Evolutionary conservation across 257 asterid species (phyloP).

Genomic region (Gentiana macrophylla): DNA sequence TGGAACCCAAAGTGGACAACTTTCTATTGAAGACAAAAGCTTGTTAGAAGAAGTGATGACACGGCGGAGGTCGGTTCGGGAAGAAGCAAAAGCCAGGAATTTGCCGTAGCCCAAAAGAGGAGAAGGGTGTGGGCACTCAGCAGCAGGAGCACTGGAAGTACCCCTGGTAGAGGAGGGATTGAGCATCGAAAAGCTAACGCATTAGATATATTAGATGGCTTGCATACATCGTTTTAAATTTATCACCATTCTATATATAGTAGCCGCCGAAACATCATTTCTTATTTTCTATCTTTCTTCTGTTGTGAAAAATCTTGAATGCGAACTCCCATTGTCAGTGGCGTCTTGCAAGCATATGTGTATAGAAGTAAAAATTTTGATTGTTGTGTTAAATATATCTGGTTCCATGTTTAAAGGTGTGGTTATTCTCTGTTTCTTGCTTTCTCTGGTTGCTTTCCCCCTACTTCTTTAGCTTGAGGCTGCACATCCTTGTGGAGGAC

Average conservation of each 20-base stretch:
- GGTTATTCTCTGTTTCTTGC: too few species aligned
- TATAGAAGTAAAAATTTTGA: background rate
- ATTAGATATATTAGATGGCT: constrained; percentile 74
- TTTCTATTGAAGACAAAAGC: constrained; percentile 60
- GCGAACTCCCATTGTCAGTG: constrained; percentile 1
- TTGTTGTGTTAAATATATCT: background rate
- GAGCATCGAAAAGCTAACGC: constrained; percentile 36
- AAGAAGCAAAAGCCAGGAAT: constrained; percentile 87
- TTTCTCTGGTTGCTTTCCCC: too few species aligned
- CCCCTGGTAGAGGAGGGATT: constrained; percentile 42
- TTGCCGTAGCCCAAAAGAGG: constrained; percentile 25
- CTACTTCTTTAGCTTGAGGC: too few species aligned
- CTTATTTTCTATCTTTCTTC: constrained; percentile 15
- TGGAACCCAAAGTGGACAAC: constrained; percentile 16
- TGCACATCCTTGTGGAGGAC: too few species aligned
- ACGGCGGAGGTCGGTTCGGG: constrained; percentile 49
- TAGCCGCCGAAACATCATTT: constrained; percentile 7
- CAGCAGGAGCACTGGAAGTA: constrained; percentile 69
- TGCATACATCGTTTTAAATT: constrained; percentile 45
- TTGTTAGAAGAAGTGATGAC: constrained; percentile 69
- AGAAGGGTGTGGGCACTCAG: constrained; percentile 41
- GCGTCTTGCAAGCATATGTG: background rate
- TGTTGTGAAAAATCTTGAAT: constrained; percentile 26
- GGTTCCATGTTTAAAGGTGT: too few species aligned
- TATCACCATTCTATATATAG: constrained; percentile 13